A percentile compares a stretch with the other conserved stretches of the same genome.
These are phyloP conservation scores for Xylaria sp. DNA, from an alignment of 2,329 filamentous ascomycete genomes.

Conservation along the genomic window DNA sequence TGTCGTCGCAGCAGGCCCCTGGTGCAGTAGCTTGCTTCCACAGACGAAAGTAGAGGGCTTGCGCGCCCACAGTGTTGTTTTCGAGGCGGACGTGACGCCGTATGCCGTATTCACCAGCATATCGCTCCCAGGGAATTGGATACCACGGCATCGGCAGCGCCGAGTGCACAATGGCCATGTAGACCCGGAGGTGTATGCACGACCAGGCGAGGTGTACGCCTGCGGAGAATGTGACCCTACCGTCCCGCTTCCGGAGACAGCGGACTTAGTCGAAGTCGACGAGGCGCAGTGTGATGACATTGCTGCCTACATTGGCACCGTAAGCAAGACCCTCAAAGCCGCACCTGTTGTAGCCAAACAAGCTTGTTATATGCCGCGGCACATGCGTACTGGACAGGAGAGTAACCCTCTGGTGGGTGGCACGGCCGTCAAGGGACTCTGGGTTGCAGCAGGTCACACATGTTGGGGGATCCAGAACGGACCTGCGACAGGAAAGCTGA, in stretches of 20 bases:
- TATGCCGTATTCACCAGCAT: conserved; percentile 91
- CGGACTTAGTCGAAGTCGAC: conserved; percentile 81
- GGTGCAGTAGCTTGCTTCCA: conserved; percentile 70
- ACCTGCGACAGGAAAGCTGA: conserved; percentile 83
- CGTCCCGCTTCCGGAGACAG: conserved; percentile 78
- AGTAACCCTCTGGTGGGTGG: conserved; percentile 79
- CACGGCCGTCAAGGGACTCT: conserved; percentile 77
- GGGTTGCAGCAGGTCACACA: conserved; percentile 89
- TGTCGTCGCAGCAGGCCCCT: conserved; percentile 68
- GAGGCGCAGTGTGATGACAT: conserved; percentile 84
- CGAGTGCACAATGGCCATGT: conserved; percentile 69
- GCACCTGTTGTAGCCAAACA: conserved; percentile 79
- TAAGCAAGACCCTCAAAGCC: conserved; percentile 73
- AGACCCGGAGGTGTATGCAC: conserved; percentile 92
- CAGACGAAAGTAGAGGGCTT: conserved; percentile 67
- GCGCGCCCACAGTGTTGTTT: conserved; percentile 74
- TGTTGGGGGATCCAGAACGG: conserved; percentile 99
- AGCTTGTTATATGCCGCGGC: conserved; percentile 92
- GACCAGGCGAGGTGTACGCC: conserved; percentile 91
- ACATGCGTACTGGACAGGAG: conserved; percentile 69
- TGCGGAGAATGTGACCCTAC: conserved; percentile 86
- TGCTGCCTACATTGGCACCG: conserved; percentile 76
- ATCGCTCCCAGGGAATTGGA: conserved; percentile 73
- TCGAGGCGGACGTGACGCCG: conserved; percentile 72
- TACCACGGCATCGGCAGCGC: conserved; percentile 63